Evolutionary conservation across 805 yeast species (phyloP).

Genomic region (Pichia thaimueangensis): DNA sequence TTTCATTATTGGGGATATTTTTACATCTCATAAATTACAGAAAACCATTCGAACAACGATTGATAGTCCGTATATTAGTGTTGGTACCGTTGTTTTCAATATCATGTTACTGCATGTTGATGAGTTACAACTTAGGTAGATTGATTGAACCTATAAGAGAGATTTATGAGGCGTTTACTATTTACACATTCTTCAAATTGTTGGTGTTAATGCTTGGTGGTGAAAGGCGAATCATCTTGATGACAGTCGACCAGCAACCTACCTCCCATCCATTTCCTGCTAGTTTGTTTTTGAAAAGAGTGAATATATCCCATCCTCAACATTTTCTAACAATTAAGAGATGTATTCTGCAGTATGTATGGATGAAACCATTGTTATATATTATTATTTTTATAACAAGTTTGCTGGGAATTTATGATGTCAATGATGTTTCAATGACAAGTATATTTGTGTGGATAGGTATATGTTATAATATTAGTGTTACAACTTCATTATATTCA

Average conservation of each 20-base stretch:
- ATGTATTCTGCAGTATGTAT: conserved; percentile 87
- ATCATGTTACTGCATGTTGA: conserved; percentile 56
- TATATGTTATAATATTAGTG: conserved; percentile 69
- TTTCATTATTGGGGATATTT: conserved; percentile 41
- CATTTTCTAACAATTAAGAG: conserved; percentile 72
- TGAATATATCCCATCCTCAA: conserved; percentile 83
- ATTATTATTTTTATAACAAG: conserved; percentile 44
- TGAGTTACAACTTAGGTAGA: conserved; percentile 37
- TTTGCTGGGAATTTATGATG: conserved; percentile 42
- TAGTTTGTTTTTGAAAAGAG: conserved; percentile 41
- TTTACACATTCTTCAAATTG: conserved; percentile 84
- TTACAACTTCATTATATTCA: conserved; percentile 74
- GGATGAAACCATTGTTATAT: conserved; percentile 86
- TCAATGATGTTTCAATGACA: conserved; percentile 39
- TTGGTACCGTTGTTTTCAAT: conserved; percentile 78
- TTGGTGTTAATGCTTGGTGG: conserved; percentile 86
- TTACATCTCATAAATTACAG: conserved; percentile 68
- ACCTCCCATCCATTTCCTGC: conserved; percentile 56
- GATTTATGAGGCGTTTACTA: conserved; percentile 92
- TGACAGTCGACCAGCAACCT: conserved; percentile 57
- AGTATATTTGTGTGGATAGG: conserved; percentile 61
- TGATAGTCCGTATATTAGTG: conserved; percentile 73
- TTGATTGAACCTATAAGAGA: conserved; percentile 74
- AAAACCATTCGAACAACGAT: conserved; percentile 81
- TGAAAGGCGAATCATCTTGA: conserved; percentile 73